phyloP scores from a whole-genome alignment of 306 rosid genomes.

The Vigna nakashimae region DNA sequence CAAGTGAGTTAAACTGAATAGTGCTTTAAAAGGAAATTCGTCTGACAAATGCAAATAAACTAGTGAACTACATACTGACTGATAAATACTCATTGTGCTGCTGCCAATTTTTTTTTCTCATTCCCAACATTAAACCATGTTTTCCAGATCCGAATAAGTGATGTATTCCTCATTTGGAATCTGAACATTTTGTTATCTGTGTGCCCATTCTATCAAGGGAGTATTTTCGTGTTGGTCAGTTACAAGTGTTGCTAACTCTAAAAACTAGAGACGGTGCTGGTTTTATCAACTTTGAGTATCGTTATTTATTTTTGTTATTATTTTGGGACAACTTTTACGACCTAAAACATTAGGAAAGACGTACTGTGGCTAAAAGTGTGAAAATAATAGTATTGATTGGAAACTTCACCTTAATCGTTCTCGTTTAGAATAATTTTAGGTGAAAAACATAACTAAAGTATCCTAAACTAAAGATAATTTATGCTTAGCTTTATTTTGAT shows the following conservation, averaged over 20 bases:
- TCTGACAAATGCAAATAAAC: constrained; percentile 51
- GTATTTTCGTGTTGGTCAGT: background rate
- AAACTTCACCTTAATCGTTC: too few relatives aligned
- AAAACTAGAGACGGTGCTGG: background rate
- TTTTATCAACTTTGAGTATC: too few relatives aligned
- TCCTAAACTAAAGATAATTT: too few relatives aligned
- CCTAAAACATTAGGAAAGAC: too few relatives aligned
- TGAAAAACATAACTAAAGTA: too few relatives aligned
- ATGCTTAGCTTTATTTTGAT: too few relatives aligned
- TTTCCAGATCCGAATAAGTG: constrained; percentile 37
- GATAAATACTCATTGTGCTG: constrained; percentile 35
- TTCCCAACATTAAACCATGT: constrained; percentile 29
- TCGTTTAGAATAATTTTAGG: too few relatives aligned
- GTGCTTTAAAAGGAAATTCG: constrained; percentile 36
- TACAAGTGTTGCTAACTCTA: background rate
- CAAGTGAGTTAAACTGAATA: constrained; percentile 52
- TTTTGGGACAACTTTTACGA: background rate
- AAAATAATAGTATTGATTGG: too few relatives aligned
- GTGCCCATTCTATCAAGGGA: background rate
- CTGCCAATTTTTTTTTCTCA: constrained; percentile 40
- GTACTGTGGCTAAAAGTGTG: too few relatives aligned
- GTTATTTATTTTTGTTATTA: too few relatives aligned
- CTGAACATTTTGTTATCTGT: constrained; percentile 8
- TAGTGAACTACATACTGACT: constrained; percentile 45
- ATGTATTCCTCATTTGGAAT: constrained; percentile 25